These are phyloP conservation scores for Pichia exigua DNA, from an alignment of 805 yeast genomes.

Conservation along the genomic window DNA sequence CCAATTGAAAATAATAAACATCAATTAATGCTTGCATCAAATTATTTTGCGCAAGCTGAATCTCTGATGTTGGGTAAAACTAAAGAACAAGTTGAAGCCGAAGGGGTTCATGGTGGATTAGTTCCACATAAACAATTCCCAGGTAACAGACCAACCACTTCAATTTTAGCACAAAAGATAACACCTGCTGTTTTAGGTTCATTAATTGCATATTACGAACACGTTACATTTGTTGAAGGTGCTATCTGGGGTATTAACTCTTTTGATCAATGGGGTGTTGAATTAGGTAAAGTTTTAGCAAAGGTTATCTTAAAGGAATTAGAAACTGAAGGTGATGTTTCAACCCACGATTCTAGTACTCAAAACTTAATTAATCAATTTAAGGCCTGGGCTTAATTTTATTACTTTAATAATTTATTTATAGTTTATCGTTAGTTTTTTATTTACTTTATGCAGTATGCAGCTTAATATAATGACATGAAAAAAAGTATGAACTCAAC, in stretches of 20 bases:
- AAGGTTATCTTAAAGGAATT: slow-evolving; percentile 90
- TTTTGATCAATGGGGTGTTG: slow-evolving; percentile 99
- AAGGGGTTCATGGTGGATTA: slow-evolving; percentile 74
- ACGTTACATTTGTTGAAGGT: slow-evolving; percentile 95
- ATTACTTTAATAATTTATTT: background rate
- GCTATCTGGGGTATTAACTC: slow-evolving; percentile 99
- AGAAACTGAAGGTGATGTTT: slow-evolving; percentile 48
- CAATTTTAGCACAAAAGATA: slow-evolving; percentile 89
- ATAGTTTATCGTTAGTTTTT: background rate
- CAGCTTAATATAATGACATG: background rate
- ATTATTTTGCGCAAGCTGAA: slow-evolving; percentile 97
- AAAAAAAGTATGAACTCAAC: no score
- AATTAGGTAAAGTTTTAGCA: slow-evolving; percentile 95
- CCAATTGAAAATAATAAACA: slow-evolving; percentile 91
- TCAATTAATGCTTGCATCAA: slow-evolving; percentile 98
- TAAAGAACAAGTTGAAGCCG: slow-evolving; percentile 72
- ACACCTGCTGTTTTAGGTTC: slow-evolving; percentile 97
- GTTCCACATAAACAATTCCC: slow-evolving; percentile 94
- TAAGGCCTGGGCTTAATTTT: slow-evolving; percentile 64
- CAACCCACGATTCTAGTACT: slow-evolving; percentile 83
- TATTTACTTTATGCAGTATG: background rate
- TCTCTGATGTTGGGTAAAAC: slow-evolving; percentile 96
- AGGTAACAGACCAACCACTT: slow-evolving; percentile 98
- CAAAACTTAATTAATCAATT: slow-evolving; percentile 90
- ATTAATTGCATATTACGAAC: slow-evolving; percentile 96